Percentiles rank a stretch among this genome's conserved stretches.
Evolutionary conservation across 768 basidiomycete genomes (phyloP).

Genomic region (Austroboletus eburneus): DNA sequence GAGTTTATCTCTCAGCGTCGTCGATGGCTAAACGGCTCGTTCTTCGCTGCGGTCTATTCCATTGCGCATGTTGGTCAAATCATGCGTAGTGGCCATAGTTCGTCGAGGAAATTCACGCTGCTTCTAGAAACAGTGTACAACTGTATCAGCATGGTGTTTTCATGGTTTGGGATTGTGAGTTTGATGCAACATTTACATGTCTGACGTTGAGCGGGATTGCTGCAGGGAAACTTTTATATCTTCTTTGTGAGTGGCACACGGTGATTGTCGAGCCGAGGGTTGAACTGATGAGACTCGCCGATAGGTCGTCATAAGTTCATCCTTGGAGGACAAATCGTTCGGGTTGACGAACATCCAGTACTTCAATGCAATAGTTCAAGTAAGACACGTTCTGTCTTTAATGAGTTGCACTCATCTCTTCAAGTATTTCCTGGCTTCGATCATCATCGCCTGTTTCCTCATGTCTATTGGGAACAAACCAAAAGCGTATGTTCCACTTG

Average conservation of each 20-base stretch:
- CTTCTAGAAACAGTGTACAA: slow-evolving; percentile 85
- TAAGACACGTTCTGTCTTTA: slow-evolving; percentile 23
- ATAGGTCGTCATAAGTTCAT: slow-evolving; percentile 84
- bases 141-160: slow-evolving; percentile 78
- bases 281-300: neutral
- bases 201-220: neutral
- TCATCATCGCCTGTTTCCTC: slow-evolving; percentile 85
- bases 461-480: slow-evolving; percentile 97
- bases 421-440: slow-evolving; percentile 78
- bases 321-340: slow-evolving; percentile 74
- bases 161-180: slow-evolving; percentile 91
- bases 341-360: slow-evolving; percentile 58
- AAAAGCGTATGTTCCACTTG: slow-evolving; percentile 48
- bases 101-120: slow-evolving; percentile 66
- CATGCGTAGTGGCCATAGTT: slow-evolving; percentile 54
- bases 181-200: neutral
- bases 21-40: slow-evolving; percentile 88
- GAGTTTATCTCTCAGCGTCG: slow-evolving; percentile 93
- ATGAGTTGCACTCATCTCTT: slow-evolving; percentile 1
- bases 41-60: slow-evolving; percentile 93
- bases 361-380: slow-evolving; percentile 75
- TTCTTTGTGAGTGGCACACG: slow-evolving; percentile 68
- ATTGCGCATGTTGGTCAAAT: slow-evolving; percentile 61
- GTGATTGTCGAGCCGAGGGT: neutral
- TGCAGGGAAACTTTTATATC: slow-evolving; percentile 88